Percentiles rank a stretch among this genome's conserved stretches.
Conservation (phyloP, 768 basidiomycete species). For the Leccinellum albellum region DNA sequence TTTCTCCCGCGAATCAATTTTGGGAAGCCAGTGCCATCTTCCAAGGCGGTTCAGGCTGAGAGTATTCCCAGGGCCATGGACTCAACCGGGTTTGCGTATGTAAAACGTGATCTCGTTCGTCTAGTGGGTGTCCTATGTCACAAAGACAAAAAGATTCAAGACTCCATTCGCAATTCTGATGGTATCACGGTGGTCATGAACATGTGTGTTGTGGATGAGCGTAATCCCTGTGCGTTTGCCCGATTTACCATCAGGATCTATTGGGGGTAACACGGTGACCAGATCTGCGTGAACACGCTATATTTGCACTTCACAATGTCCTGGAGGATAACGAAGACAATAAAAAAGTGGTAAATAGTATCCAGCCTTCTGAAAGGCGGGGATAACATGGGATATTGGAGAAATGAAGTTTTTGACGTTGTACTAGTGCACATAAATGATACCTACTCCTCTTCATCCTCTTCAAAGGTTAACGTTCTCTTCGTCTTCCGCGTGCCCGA, state of each 20-base stretch:
- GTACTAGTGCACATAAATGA: conserved; percentile 14
- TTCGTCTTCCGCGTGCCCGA: conserved; percentile 50
- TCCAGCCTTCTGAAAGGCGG: conserved; percentile 61
- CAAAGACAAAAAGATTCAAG: conserved; percentile 62
- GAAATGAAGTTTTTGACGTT: conserved; percentile 14
- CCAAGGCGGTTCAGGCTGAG: background rate
- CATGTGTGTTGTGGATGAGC: conserved; percentile 84
- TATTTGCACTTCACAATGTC: conserved; percentile 78
- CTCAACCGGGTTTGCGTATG: conserved; percentile 66
- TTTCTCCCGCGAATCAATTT: conserved; percentile 86
- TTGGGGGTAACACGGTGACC: conserved; percentile 3
- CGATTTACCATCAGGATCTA: background rate
- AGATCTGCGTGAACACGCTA: conserved; percentile 88
- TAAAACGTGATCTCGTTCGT: conserved; percentile 89
- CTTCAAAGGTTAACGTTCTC: conserved; percentile 50
- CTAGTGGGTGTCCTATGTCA: conserved; percentile 77
- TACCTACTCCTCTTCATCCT: conserved; percentile 49
- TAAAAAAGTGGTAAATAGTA: conserved; percentile 71
- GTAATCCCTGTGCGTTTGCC: conserved; percentile 79
- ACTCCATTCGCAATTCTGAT: conserved; percentile 63
- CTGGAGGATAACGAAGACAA: conserved; percentile 75
- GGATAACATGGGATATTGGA: conserved; percentile 53
- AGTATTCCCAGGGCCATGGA: conserved; percentile 31
- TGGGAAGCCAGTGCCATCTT: conserved; percentile 49
- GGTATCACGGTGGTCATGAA: conserved; percentile 84